These are phyloP conservation scores for Aspergillus eucalypticola DNA, from an alignment of 2,329 filamentous ascomycete species.

Conservation along the genomic window DNA sequence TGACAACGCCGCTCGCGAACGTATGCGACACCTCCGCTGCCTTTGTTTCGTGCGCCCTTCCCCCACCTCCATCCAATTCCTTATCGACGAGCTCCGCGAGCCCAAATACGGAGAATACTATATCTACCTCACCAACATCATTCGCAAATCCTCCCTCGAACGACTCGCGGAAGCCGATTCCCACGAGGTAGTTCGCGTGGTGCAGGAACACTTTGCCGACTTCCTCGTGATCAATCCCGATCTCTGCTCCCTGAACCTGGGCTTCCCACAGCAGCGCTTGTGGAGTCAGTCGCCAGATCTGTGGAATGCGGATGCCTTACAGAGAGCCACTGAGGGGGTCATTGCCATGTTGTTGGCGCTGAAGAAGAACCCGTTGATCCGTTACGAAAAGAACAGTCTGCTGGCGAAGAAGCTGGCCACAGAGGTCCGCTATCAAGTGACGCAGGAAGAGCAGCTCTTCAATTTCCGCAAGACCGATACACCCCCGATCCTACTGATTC, in stretches of 20 bases:
- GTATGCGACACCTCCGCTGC: constrained; percentile 96
- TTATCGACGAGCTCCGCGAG: constrained; percentile 93
- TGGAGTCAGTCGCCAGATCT: constrained; percentile 80
- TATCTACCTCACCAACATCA: constrained; percentile 95
- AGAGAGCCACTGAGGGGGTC: constrained; percentile 82
- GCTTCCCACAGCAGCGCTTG: constrained; percentile 70
- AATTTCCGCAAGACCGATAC: constrained; percentile 95
- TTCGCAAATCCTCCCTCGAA: constrained; percentile 94
- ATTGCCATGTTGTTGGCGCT: constrained; percentile 81
- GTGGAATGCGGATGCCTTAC: constrained; percentile 88
- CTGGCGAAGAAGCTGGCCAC: constrained; percentile 90
- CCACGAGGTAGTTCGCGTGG: constrained; percentile 89
- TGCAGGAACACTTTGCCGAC: constrained; percentile 96
- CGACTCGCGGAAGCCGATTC: constrained; percentile 94
- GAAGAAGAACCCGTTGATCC: constrained; percentile 94
- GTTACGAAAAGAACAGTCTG: constrained; percentile 88
- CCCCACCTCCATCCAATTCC: constrained; percentile 83
- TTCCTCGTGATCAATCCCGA: constrained; percentile 95
- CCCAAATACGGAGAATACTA: constrained; percentile 98
- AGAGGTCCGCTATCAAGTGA: constrained; percentile 88
- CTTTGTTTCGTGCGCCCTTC: constrained; percentile 91
- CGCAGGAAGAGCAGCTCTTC: constrained; percentile 93
- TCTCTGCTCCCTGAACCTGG: constrained; percentile 77
- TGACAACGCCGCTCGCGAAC: constrained; percentile 86
- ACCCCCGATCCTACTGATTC: constrained; percentile 82